Evolutionary conservation across 192 early-diverging fungal genomes (phyloP), one percentile per base, ranked within the genome.

Genomic region (Linnemannia exigua): DNA sequence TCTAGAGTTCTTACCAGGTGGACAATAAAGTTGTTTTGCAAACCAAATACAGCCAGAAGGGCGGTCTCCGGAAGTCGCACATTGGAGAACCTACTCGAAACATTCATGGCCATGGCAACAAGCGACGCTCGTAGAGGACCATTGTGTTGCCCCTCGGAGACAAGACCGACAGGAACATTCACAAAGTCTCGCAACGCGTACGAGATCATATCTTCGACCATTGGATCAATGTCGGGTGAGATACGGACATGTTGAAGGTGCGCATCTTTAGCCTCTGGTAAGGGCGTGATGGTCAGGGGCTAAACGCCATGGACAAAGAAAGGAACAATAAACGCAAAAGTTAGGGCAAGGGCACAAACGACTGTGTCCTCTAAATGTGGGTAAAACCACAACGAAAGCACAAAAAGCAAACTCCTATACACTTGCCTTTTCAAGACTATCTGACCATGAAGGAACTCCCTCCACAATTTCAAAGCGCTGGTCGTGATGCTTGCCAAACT

Each of bases 11-110:
- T 70, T 89, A 91, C 91, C 88, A 92, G 80, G 73, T 92, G 90
- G 50, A 92, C 90, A 76, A 92, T 92, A 47, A 92, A 88, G 35
- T 79, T 90, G 68, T 91, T 91, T 25, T 91, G 88, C 17, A 92
- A 73, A 16, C 89, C 90, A 81, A 88, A 91, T 17, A 91, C 80
- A 9, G 83, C 88, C 6, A 89, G 69, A 38, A 91, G 81, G n/a
- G 90, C 88, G 41, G 91, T 79, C 77, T 92, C 91, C 41, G 85
- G 77, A 22, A 87, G 74, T 16, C 81, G 80, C 68, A 87, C 76
- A 37, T 80, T 87, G n/a, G 77, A 75, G 6, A 89, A 54, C 8
- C 80, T 67, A 33, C 71, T 68, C 16, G 80, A 67, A 25, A 89
- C 44, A 44, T 89, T 89, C 77, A 87, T 89, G 70, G 80, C 80